Conservation (phyloP, 2,329 filamentous ascomycete genomes). For the Volutella citrinella region DNA sequence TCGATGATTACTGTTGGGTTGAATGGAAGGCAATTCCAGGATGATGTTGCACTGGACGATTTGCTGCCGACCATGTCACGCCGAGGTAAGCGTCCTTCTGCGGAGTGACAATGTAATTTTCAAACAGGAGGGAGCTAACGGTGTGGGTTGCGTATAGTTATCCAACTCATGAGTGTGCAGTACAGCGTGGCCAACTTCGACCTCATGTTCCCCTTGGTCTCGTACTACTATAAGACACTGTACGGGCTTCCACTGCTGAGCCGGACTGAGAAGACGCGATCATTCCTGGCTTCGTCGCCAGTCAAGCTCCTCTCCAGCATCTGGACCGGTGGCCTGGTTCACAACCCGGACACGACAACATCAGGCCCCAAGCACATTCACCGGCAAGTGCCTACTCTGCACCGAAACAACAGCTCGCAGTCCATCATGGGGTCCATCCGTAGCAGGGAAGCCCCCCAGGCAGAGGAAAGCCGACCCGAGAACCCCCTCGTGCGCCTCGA, state of each 20-base stretch:
- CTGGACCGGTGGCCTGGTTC: constrained; percentile 59
- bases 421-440: constrained; percentile 55
- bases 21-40: constrained; percentile 68
- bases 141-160: constrained; percentile 61
- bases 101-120: too few species aligned
- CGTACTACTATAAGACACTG: constrained; percentile 75
- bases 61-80: constrained; percentile 73
- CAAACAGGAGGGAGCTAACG: too few species aligned
- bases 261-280: constrained; percentile 62
- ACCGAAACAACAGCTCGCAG: constrained; percentile 45
- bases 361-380: constrained; percentile 35
- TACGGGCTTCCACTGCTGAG: constrained; percentile 64
- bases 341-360: constrained; percentile 28
- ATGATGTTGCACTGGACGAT: constrained; percentile 70
- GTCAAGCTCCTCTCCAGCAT: constrained; percentile 88
- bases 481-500: constrained; percentile 73
- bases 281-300: constrained; percentile 77
- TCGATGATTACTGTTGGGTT: constrained; percentile 57
- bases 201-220: constrained; percentile 67
- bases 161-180: constrained; percentile 68
- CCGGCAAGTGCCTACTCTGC: constrained; percentile 39
- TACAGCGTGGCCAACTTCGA: constrained; percentile 64
- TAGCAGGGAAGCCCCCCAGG: constrained; percentile 37
- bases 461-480: constrained; percentile 53
- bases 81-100: constrained; percentile 52